A percentile compares a stretch with the other conserved stretches of the same genome.
Conservation (phyloP, 768 basidiomycete genomes). For the Leccinellum luteum region DNA sequence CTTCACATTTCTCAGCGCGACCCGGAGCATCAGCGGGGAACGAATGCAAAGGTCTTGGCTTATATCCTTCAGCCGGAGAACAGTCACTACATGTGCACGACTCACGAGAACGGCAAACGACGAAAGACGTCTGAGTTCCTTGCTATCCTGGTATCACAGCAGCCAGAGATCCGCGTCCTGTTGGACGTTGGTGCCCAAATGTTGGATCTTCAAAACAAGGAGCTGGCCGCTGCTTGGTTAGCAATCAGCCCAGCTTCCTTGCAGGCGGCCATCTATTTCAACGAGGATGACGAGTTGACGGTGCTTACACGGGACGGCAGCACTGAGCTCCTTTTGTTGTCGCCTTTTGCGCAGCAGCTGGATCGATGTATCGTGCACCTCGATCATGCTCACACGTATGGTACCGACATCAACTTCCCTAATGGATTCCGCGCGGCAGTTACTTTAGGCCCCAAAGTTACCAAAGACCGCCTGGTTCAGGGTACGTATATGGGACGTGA, state of each 20-base stretch:
- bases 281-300: conserved; percentile 32
- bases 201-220: conserved; percentile 45
- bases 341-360: conserved; percentile 33
- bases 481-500: conserved; percentile 28
- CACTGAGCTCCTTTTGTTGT: conserved; percentile 28
- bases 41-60: conserved; percentile 42
- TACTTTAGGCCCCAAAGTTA: conserved; percentile 37
- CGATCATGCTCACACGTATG: conserved; percentile 40
- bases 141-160: conserved; percentile 31
- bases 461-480: conserved; percentile 36
- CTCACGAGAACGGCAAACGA: conserved; percentile 11
- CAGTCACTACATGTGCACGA: conserved; percentile 15
- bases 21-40: conserved; percentile 31
- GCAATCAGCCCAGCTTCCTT: conserved; percentile 5
- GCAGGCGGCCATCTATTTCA: conserved; percentile 33
- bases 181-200: conserved; percentile 59
- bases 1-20: conserved; percentile 32
- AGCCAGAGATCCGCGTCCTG: conserved; percentile 42
- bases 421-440: conserved; percentile 35
- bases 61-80: conserved; percentile 29
- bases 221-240: conserved; percentile 45
- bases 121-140: conserved; percentile 22
- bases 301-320: conserved; percentile 32
- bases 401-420: conserved; percentile 39
- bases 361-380: conserved; percentile 38